Conservation (phyloP, 495 filamentous ascomycete species). For the Polyplosphaeria fusca region DNA sequence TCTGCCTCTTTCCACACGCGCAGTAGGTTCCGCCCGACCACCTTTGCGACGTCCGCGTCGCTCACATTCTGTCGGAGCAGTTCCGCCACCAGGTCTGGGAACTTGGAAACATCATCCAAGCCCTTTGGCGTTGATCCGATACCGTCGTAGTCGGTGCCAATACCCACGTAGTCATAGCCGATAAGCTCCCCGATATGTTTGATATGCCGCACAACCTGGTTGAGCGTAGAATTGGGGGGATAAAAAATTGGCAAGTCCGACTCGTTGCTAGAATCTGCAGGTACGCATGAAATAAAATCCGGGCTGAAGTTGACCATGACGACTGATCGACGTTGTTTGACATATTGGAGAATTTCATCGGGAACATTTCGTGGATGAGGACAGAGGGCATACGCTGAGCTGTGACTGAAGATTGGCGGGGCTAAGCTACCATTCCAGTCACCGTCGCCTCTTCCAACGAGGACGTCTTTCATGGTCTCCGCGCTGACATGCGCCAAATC, state of each 20-base stretch:
- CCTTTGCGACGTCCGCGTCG: slow-evolving; percentile 41
- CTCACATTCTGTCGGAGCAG: slow-evolving; percentile 42
- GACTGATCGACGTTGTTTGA: slow-evolving; percentile 58
- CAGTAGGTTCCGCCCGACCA: slow-evolving; percentile 43
- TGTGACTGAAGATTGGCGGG: slow-evolving; percentile 73
- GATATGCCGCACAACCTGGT: slow-evolving; percentile 73
- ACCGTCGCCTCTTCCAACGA: slow-evolving; percentile 50
- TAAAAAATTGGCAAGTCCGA: slow-evolving; percentile 41
- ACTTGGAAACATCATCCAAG: slow-evolving; percentile 77
- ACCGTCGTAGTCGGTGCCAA: slow-evolving; percentile 75
- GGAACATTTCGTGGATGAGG: slow-evolving; percentile 70
- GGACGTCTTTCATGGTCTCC: slow-evolving; percentile 69
- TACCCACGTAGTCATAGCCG: slow-evolving; percentile 70
- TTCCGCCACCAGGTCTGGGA: slow-evolving; percentile 74
- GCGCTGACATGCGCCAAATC: slow-evolving; percentile 66
- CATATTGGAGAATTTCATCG: slow-evolving; percentile 63
- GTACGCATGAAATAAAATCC: slow-evolving; percentile 70
- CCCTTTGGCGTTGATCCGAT: slow-evolving; percentile 54
- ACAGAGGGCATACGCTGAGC: slow-evolving; percentile 62
- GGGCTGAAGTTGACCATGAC: slow-evolving; percentile 80
- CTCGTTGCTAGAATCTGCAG: slow-evolving; percentile 43
- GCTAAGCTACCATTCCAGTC: slow-evolving; percentile 50
- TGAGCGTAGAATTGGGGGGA: slow-evolving; percentile 66
- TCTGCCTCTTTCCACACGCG: slow-evolving; percentile 48
- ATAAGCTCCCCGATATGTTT: slow-evolving; percentile 65